phyloP scores from a whole-genome alignment of 2,329 filamentous ascomycete genomes.

The Tolypocladium tundrense region DNA sequence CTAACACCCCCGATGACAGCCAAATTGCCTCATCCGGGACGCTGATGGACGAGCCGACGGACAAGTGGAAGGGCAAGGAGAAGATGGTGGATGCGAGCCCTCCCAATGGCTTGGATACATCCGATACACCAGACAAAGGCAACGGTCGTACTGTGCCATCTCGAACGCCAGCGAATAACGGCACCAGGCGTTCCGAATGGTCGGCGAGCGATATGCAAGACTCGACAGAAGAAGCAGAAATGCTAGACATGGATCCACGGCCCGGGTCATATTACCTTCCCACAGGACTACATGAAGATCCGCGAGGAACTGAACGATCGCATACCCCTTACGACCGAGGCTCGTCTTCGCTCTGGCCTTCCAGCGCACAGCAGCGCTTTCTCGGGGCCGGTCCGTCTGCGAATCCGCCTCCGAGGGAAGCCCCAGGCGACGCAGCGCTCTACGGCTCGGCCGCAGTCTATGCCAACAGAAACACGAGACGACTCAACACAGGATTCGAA shows the following conservation, averaged over 20 bases:
- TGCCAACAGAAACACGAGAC: slow-evolving; percentile 3
- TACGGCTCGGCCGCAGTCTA: slow-evolving; percentile 7
- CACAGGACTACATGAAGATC: neutral
- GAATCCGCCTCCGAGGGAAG: neutral
- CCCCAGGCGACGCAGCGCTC: neutral
- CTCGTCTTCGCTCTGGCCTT: neutral
- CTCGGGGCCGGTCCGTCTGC: neutral
- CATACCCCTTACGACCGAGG: neutral
- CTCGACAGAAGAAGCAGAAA: neutral
- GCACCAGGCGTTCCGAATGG: neutral
- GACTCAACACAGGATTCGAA: slow-evolving; percentile 5
- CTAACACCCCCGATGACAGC: slow-evolving; percentile 26
- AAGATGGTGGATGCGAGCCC: slow-evolving; percentile 5
- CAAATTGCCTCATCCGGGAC: slow-evolving; percentile 14
- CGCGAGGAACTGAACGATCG: neutral
- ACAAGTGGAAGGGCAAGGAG: slow-evolving; percentile 11
- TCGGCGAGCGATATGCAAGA: neutral
- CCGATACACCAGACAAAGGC: neutral
- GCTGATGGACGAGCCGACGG: slow-evolving; percentile 7
- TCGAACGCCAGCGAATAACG: neutral
- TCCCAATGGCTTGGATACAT: neutral
- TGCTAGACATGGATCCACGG: neutral
- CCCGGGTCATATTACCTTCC: neutral
- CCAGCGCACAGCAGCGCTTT: neutral
- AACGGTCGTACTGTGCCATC: neutral